Base-by-base conservation (phyloP, 129 eudicot species). In the Tagetes erecta region DNA sequence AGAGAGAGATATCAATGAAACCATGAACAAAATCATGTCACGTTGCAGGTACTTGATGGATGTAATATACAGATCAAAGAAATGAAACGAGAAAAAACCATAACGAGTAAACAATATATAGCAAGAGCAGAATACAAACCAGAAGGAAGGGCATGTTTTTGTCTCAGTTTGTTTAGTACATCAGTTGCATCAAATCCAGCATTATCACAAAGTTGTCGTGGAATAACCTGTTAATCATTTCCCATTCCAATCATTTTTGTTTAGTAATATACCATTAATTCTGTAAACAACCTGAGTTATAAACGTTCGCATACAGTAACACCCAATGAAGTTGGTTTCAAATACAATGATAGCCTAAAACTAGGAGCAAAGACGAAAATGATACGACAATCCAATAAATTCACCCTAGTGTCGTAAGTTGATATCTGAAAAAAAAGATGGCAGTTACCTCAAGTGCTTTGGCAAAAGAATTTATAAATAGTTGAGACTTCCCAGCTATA, bases 161-260 rank as follows among this genome's bases (percentile, higher is more conserved):
- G 98, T 80, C 98, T 89, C 70, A 92, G 83, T 62, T 92, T 92
- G 88, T 92, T 92, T 78, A 92, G 84, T 59, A 89, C 95, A 83
- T 92, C 96, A 80, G 96, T 92, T 41, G 98, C 98, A 87, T 92
- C 98, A 77, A 92, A 92, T 78, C 98, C 98, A 77, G 98, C 98
- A 86, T 89, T 89, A 70, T 92, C 98, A 75, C 98, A 92, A 67
- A 87, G 88, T 74, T 92, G 98, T 36, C 98, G 80, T 4, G 98
- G 98, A 79, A 92, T 92, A 67, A 92, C 88, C 96, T 92, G 86
- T 77, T 33, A 46, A 68, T 40, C 41, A 59, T 52, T 38, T 55
- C 34, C n/a, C 9, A 57, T 41, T 72, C 20, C 77, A 13, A 31
- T 60, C 59, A 60, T 44, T 20, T 37, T 35, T 62, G 41, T 11